phyloP scores from a whole-genome alignment of 2,329 filamentous ascomycete species.

The Fusarium staphyleae region DNA sequence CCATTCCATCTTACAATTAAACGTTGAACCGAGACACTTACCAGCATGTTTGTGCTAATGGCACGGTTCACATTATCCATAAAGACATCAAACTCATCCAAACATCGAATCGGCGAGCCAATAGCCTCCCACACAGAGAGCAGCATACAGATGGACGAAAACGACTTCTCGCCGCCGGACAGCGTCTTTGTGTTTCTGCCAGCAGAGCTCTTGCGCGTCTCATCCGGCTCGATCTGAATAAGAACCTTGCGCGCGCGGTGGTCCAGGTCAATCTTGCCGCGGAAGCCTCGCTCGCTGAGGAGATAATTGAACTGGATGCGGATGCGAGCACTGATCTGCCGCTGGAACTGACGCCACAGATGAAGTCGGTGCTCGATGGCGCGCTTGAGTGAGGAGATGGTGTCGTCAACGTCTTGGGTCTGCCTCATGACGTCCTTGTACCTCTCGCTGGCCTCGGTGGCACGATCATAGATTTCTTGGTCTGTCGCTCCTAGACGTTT shows the following conservation, averaged over 20 bases:
- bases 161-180: constrained; percentile 96
- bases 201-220: constrained; percentile 71
- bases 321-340: constrained; percentile 83
- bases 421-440: constrained; percentile 54
- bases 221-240: constrained; percentile 75
- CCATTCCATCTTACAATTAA: background rate
- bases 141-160: constrained; percentile 93
- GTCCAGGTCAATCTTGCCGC: constrained; percentile 80
- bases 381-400: constrained; percentile 56
- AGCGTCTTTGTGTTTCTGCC: constrained; percentile 90
- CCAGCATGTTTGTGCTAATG: constrained; percentile 92
- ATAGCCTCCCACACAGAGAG: constrained; percentile 97
- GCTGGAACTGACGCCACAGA: constrained; percentile 83
- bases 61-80: constrained; percentile 98
- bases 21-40: constrained; percentile 54
- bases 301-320: constrained; percentile 88
- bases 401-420: constrained; percentile 50
- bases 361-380: constrained; percentile 73
- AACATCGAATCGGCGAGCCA: constrained; percentile 90
- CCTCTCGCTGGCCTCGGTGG: constrained; percentile 50
- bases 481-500: constrained; percentile 68
- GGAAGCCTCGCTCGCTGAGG: constrained; percentile 87
- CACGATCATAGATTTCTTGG: constrained; percentile 65
- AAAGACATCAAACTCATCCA: constrained; percentile 99
- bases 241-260: constrained; percentile 78